These are phyloP conservation scores for Athelia sp. DNA, from an alignment of 1,284 basidiomycete genomes.

Conservation along the genomic window DNA sequence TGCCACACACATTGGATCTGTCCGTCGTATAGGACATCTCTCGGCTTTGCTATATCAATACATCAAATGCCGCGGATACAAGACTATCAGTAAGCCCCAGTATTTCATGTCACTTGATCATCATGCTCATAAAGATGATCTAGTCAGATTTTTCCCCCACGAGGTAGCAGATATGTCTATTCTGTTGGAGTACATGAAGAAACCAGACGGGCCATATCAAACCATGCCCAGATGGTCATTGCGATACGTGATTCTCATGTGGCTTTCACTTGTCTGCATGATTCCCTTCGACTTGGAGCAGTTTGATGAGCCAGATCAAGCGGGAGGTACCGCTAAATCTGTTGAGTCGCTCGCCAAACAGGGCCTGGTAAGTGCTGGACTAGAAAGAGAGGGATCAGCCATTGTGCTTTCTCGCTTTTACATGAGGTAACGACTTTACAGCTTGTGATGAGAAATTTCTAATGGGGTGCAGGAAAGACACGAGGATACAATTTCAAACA, in stretches of 20 bases:
- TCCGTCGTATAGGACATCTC: constrained; percentile 45
- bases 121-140: constrained; percentile 12
- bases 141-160: constrained; percentile 91
- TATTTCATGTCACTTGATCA: neutral
- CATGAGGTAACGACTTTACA: constrained; percentile 59
- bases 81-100: constrained; percentile 76
- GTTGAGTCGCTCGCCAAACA: constrained; percentile 60
- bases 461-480: constrained; percentile 53
- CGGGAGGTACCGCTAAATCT: constrained; percentile 43
- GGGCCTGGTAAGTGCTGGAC: constrained; percentile 64
- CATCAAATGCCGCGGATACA: constrained; percentile 88
- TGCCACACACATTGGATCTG: constrained; percentile 25
- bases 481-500: constrained; percentile 35
- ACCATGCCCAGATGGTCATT: constrained; percentile 66
- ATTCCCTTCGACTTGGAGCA: constrained; percentile 90
- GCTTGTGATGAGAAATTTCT: neutral
- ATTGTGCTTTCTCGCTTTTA: constrained; percentile 72
- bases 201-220: constrained; percentile 40
- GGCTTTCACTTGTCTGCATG: constrained; percentile 92
- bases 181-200: constrained; percentile 63
- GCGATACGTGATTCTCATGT: constrained; percentile 83
- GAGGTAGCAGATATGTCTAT: constrained; percentile 78
- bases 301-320: constrained; percentile 59
- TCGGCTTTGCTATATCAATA: constrained; percentile 76
- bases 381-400: constrained; percentile 79